Evolutionary conservation across 2,329 filamentous ascomycete species (phyloP).

Genomic region (Epichloe hybrida): DNA sequence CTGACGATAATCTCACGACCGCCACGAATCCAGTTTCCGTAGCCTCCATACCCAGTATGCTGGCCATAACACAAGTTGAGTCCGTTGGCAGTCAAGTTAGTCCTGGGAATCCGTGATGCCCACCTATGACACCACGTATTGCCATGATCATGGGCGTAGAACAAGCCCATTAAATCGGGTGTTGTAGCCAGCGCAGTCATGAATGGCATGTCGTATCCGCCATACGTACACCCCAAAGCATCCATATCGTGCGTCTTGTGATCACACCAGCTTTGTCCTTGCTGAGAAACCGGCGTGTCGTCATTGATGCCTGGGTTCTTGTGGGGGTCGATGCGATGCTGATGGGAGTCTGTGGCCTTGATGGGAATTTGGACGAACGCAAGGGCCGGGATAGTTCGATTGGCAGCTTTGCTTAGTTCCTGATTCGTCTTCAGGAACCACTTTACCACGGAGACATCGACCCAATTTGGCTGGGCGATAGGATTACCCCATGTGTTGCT

Average conservation of each 20-base stretch:
- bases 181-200: slow-evolving; percentile 46
- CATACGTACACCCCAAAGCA: slow-evolving; percentile 26
- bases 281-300: slow-evolving; percentile 25
- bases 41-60: slow-evolving; percentile 57
- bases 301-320: slow-evolving; percentile 33
- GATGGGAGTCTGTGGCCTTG: slow-evolving; percentile 25
- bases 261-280: slow-evolving; percentile 28
- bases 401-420: slow-evolving; percentile 16
- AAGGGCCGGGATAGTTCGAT: slow-evolving; percentile 27
- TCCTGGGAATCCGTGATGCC: slow-evolving; percentile 22
- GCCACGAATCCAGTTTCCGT: slow-evolving; percentile 50
- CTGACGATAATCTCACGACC: slow-evolving; percentile 38
- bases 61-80: slow-evolving; percentile 44
- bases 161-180: slow-evolving; percentile 40
- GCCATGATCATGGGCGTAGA: slow-evolving; percentile 54
- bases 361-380: slow-evolving; percentile 36
- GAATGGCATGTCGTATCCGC: slow-evolving; percentile 43
- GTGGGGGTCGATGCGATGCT: slow-evolving; percentile 20
- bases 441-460: slow-evolving; percentile 26
- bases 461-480: slow-evolving; percentile 28
- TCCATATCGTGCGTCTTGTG: background rate
- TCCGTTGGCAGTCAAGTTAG: slow-evolving; percentile 25
- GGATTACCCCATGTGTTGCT: slow-evolving; percentile 14
- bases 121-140: slow-evolving; percentile 43
- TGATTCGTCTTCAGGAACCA: slow-evolving; percentile 28